Evolutionary conservation across 345 rosid genomes (phyloP), one percentile per base, ranked within the genome.

Genomic region (Nephelium lappaceum): DNA sequence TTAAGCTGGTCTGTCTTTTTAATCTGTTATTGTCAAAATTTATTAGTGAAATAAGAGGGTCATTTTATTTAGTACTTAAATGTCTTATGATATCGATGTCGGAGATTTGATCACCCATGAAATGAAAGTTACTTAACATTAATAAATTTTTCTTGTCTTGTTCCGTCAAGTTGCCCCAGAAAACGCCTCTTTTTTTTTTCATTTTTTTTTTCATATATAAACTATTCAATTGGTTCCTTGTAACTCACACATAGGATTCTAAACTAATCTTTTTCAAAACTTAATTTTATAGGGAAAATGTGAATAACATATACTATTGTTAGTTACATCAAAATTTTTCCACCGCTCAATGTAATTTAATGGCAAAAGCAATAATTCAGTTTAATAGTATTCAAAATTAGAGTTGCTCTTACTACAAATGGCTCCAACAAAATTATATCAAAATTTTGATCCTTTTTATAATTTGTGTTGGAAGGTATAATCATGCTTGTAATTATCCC

Each of bases 61-160:
- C 19, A 2, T 64, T 64, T 11, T 64, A 14, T 14, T 12, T 27
- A 15, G 18, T 64, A 15, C 18, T 31, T 8, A 64, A 64, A 31
- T 11, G 11, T 15, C 18, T 49, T 27, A 16, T 8, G n/a, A 66
- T 66, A 16, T 36, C 16, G 23, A 21, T 43, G 12, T 24, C 9
- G 19, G 23, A 55, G 75, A 55, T 57, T 72, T 36, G 39, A 71
- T 72, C 64, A 42, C 49, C 49, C 57, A 36, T 36, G 25, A 55
- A 16, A 71, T 27, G 25, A 47, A 47, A 49, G 14, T 14, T 49
- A 4, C 15, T 49, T 49, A 31, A 49, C 55, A 12, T 2, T 2
- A 14, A 49, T 12, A 49, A 49, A 49, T 49, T 49, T 49, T 49
- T 49, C 36, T 49, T 49, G 55, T 49, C 55, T 15, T 49, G 55